A percentile compares a stretch with the other conserved stretches of the same genome.
These are phyloP conservation scores for Penicillium mononematosum DNA, from an alignment of 495 filamentous ascomycete genomes.

Conservation along the genomic window DNA sequence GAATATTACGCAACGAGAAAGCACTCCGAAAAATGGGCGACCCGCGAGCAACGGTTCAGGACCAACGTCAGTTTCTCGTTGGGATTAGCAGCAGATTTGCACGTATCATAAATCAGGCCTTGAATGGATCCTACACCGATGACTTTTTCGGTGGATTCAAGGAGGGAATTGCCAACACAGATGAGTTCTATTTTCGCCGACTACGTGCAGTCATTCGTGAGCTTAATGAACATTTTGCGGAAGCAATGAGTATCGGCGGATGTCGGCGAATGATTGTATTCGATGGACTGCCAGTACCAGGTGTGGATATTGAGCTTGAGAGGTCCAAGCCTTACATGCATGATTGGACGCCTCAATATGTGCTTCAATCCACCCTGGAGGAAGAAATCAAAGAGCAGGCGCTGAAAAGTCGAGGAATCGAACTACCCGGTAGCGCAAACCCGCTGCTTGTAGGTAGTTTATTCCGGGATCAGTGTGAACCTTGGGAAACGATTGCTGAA, in stretches of 20 bases:
- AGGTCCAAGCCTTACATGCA: conserved; percentile 18
- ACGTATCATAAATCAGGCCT: conserved; percentile 46
- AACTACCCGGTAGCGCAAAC: no score
- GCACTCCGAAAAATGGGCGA: conserved; percentile 49
- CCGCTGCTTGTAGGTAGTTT: no score
- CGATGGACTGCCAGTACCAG: neutral
- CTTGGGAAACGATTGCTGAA: no score
- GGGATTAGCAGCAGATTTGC: conserved; percentile 53
- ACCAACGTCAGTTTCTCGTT: conserved; percentile 56
- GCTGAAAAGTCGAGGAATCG: no score
- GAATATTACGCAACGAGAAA: conserved; percentile 18
- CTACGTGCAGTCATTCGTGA: conserved; percentile 62
- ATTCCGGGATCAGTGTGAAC: no score
- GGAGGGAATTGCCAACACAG: neutral
- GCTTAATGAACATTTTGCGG: conserved; percentile 55
- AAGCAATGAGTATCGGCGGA: conserved; percentile 45
- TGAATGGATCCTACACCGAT: conserved; percentile 56
- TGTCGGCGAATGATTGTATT: conserved; percentile 27
- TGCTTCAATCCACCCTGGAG: no score
- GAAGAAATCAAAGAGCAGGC: no score
- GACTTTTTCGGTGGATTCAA: conserved; percentile 52
- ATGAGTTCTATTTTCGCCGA: conserved; percentile 37
- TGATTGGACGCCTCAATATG: neutral
- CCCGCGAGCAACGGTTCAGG: conserved; percentile 40
- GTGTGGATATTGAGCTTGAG: neutral